Percentiles rank a stretch among this genome's conserved stretches.
These are phyloP conservation scores for Luzula sylvatica DNA, from an alignment of 176 grass and related monocot genomes.

Conservation along the genomic window DNA sequence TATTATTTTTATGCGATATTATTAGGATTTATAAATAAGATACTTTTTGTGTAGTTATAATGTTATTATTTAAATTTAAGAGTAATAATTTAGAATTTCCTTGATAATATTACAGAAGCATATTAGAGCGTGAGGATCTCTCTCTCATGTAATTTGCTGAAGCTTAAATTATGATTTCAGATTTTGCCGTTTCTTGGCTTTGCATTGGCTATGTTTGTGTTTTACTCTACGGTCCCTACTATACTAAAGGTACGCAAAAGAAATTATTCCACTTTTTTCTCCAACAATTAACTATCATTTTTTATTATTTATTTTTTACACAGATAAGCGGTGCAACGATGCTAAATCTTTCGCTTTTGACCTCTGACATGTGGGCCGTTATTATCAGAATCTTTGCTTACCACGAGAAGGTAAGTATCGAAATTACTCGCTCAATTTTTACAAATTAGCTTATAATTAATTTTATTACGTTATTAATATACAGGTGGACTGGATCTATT, in stretches of 20 bases:
- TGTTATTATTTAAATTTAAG: too few species aligned
- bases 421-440: too few species aligned
- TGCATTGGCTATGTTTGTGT: slow-evolving; percentile 61
- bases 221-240: slow-evolving; percentile 67
- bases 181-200: slow-evolving; percentile 67
- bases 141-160: background rate
- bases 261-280: background rate
- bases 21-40: too few species aligned
- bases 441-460: too few species aligned
- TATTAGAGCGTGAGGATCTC: slow-evolving; percentile 74
- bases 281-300: background rate
- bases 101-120: slow-evolving; percentile 57
- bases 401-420: slow-evolving; percentile 64
- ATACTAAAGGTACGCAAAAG: slow-evolving; percentile 51
- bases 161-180: slow-evolving; percentile 29
- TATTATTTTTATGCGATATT: too few species aligned
- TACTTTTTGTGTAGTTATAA: too few species aligned
- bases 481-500: slow-evolving; percentile 84
- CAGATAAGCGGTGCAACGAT: slow-evolving; percentile 52
- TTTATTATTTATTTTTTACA: background rate
- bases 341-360: slow-evolving; percentile 51
- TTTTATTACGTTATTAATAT: background rate
- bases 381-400: slow-evolving; percentile 71
- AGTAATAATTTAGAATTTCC: slow-evolving; percentile 17
- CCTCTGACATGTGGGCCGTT: slow-evolving; percentile 74